These are phyloP conservation scores for Exophiala bonariae DNA, from an alignment of 2,329 filamentous ascomycete species.

Conservation along the genomic window DNA sequence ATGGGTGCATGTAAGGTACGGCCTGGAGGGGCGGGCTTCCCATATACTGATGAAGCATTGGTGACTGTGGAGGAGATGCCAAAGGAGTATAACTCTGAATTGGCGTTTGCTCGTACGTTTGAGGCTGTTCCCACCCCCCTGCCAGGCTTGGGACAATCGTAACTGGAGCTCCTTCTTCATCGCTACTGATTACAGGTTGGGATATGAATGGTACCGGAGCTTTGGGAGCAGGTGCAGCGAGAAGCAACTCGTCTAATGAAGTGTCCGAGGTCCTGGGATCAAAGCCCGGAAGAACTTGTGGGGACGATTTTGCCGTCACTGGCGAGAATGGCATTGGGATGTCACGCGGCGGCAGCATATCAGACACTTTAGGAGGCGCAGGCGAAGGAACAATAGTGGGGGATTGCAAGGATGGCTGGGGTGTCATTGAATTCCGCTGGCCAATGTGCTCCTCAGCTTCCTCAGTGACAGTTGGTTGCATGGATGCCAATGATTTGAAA, in stretches of 20 bases:
- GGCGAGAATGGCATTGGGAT: neutral
- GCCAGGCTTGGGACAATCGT: slow-evolving; percentile 34
- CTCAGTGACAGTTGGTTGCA: slow-evolving; percentile 25
- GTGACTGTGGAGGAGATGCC: slow-evolving; percentile 19
- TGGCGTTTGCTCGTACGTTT: slow-evolving; percentile 1
- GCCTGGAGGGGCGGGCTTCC: slow-evolving; percentile 18
- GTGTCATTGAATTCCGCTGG: too few species aligned
- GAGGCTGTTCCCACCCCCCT: neutral
- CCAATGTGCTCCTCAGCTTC: slow-evolving; percentile 12
- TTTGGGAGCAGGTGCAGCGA: slow-evolving; percentile 14
- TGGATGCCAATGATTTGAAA: slow-evolving; percentile 8
- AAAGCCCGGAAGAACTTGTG: neutral
- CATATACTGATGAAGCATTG: slow-evolving; percentile 16
- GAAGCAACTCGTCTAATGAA: slow-evolving; percentile 7
- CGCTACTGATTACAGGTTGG: slow-evolving; percentile 25
- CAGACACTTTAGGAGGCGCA: neutral
- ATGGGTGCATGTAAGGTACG: slow-evolving; percentile 12
- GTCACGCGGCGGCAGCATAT: neutral
- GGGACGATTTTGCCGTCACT: neutral
- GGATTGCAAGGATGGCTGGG: neutral
- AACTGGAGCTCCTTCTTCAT: slow-evolving; percentile 38
- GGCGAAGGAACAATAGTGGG: neutral
- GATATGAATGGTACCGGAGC: slow-evolving; percentile 15
- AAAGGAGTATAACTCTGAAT: slow-evolving; percentile 11
- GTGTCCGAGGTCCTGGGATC: slow-evolving; percentile 1